phyloP scores from a whole-genome alignment of 2,329 filamentous ascomycete genomes.

The Aspergillus melleus region DNA sequence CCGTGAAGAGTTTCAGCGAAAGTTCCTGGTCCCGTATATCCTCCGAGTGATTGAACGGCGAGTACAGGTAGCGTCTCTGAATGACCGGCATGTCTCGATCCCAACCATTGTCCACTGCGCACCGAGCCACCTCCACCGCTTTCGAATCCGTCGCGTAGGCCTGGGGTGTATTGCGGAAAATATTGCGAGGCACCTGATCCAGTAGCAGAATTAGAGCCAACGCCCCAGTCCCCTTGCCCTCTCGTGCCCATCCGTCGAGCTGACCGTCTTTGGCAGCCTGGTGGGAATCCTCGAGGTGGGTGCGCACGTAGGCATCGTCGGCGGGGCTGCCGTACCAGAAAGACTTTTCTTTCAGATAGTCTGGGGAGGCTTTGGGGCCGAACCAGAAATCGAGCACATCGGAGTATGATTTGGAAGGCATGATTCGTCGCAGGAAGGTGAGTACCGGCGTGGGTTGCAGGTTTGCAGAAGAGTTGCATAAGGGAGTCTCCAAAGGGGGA shows the following conservation, averaged over 20 bases:
- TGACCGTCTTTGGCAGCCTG: conserved; percentile 19
- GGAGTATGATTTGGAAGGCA: neutral
- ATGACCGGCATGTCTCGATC: conserved; percentile 25
- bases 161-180: conserved; percentile 33
- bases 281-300: conserved; percentile 19
- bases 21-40: conserved; percentile 30
- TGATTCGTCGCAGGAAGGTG: neutral
- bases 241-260: conserved; percentile 21
- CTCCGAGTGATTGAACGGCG: conserved; percentile 40
- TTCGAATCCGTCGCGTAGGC: conserved; percentile 34
- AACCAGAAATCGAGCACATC: conserved; percentile 30
- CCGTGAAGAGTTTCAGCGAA: conserved; percentile 16
- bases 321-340: conserved; percentile 23
- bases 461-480: neutral
- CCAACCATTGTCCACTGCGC: conserved; percentile 28
- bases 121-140: conserved; percentile 26
- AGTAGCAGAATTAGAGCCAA: conserved; percentile 40
- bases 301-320: conserved; percentile 23
- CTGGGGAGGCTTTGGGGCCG: conserved; percentile 14
- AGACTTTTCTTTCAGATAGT: conserved; percentile 21
- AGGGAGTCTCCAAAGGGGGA: neutral
- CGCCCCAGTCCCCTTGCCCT: conserved; percentile 23
- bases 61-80: conserved; percentile 34
- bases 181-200: conserved; percentile 41
- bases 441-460: too few relatives aligned